These are phyloP conservation scores for Sordaria brevicollis DNA, from an alignment of 495 filamentous ascomycete genomes.

Conservation along the genomic window DNA sequence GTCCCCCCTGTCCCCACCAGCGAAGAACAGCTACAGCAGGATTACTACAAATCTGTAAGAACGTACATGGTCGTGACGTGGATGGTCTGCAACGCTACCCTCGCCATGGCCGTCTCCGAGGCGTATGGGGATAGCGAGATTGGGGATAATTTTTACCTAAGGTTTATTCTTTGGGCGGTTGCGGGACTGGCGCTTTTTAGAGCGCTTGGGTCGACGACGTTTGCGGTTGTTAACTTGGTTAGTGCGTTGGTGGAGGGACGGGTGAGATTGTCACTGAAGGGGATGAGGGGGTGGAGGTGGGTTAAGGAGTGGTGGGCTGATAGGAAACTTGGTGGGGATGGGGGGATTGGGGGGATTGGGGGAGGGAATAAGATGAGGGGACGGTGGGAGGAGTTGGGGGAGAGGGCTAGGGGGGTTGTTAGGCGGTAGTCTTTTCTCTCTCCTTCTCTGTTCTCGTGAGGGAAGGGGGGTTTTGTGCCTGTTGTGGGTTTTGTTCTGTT, in stretches of 20 bases:
- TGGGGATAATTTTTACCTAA: constrained; percentile 78
- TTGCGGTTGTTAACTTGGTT: constrained; percentile 69
- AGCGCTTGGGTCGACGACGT: constrained; percentile 69
- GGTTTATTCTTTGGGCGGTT: constrained; percentile 88
- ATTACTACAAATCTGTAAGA: constrained; percentile 95
- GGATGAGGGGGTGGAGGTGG: constrained; percentile 38
- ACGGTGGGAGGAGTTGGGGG: constrained; percentile 32
- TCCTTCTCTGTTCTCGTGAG: constrained; percentile 13
- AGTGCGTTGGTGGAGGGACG: constrained; percentile 79
- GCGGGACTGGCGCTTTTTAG: constrained; percentile 77
- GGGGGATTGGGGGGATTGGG: constrained; percentile 53
- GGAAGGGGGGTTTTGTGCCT: background rate
- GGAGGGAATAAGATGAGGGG: constrained; percentile 31
- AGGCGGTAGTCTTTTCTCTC: constrained; percentile 13
- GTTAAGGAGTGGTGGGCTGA: constrained; percentile 38
- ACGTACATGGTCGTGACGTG: constrained; percentile 98
- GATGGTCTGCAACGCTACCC: constrained; percentile 84
- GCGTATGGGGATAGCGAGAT: constrained; percentile 62
- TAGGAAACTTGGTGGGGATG: no score
- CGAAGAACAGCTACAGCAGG: constrained; percentile 84
- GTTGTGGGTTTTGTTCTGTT: background rate
- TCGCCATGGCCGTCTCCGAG: constrained; percentile 91
- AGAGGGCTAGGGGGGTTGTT: constrained; percentile 19
- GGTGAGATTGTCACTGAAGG: constrained; percentile 50
- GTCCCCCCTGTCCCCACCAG: constrained; percentile 50